Conservation (phyloP, 129 eudicot species). For the Pseudognaphalium luteoalbum region DNA sequence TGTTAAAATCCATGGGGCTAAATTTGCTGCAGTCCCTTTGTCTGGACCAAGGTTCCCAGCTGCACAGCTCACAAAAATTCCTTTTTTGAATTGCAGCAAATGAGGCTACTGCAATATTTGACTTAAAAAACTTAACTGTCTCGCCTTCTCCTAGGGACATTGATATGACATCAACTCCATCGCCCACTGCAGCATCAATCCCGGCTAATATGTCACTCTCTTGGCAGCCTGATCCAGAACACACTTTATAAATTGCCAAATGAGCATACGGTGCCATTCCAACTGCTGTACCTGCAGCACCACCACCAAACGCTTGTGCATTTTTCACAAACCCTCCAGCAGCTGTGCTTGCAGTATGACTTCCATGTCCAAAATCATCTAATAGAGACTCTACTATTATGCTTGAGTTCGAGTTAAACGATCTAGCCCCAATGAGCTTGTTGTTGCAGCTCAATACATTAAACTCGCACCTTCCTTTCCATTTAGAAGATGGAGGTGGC, state of each 20-base stretch:
- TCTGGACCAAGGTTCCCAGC: slow-evolving; percentile 36
- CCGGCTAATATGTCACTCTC: too few relatives aligned
- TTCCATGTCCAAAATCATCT: slow-evolving; percentile 40
- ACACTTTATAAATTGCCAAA: too few relatives aligned
- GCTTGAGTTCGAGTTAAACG: slow-evolving; percentile 25
- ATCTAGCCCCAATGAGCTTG: slow-evolving; percentile 46
- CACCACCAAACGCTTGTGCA: slow-evolving; percentile 24
- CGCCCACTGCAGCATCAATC: slow-evolving; percentile 16
- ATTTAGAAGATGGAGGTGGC: slow-evolving; percentile 44
- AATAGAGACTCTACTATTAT: slow-evolving; percentile 1
- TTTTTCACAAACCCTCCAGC: slow-evolving; percentile 38
- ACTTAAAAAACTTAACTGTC: slow-evolving; percentile 10
- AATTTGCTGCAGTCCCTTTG: slow-evolving; percentile 27
- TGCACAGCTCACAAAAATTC: slow-evolving; percentile 37
- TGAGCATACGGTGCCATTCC: too few relatives aligned
- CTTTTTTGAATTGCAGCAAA: slow-evolving; percentile 34
- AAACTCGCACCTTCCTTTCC: slow-evolving; percentile 43
- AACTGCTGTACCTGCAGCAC: too few relatives aligned
- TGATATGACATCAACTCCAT: slow-evolving; percentile 44
- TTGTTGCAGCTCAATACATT: slow-evolving; percentile 34
- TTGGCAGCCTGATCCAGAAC: too few relatives aligned
- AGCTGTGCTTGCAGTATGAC: slow-evolving; percentile 44
- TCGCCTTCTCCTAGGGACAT: slow-evolving; percentile 30
- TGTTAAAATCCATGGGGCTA: slow-evolving; percentile 49
- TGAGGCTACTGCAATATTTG: slow-evolving; percentile 32